These are phyloP conservation scores for Glycyrrhiza uralensis DNA, from an alignment of 306 rosid species.

Conservation along the genomic window DNA sequence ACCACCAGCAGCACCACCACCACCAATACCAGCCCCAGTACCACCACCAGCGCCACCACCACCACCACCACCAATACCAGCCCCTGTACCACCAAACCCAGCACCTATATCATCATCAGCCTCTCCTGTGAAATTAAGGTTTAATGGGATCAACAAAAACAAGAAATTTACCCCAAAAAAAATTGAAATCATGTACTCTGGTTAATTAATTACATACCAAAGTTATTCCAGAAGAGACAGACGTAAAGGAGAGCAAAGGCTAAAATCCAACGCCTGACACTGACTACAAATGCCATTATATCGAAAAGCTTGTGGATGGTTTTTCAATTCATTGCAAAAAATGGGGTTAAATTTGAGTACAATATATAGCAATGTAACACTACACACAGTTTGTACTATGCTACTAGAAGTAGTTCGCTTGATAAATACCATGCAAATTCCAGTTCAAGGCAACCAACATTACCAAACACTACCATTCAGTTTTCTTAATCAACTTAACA, in stretches of 20 bases:
- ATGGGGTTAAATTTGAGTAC: background rate
- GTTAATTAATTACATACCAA: slow-evolving; percentile 39
- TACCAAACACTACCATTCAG: slow-evolving; percentile 31
- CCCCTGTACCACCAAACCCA: background rate
- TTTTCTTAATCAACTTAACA: slow-evolving; percentile 25
- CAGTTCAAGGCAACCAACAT: slow-evolving; percentile 23
- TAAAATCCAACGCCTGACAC: slow-evolving; percentile 32
- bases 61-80: background rate
- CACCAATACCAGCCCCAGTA: background rate
- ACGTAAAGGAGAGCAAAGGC: slow-evolving; percentile 35
- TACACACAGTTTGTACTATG: background rate
- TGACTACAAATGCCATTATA: slow-evolving; percentile 39
- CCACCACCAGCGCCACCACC: slow-evolving; percentile 29
- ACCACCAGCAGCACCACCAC: slow-evolving; percentile 1
- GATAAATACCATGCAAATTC: slow-evolving; percentile 18
- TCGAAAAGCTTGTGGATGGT: slow-evolving; percentile 24
- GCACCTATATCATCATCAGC: slow-evolving; percentile 39
- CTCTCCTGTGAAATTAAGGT: slow-evolving; percentile 35
- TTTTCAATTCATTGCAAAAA: background rate
- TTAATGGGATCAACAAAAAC: background rate
- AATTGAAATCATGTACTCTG: background rate
- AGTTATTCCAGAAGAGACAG: slow-evolving; percentile 31
- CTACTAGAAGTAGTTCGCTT: slow-evolving; percentile 18
- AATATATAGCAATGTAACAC: slow-evolving; percentile 17
- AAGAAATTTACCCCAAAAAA: background rate